Percentiles rank a stretch among this genome's conserved stretches.
Evolutionary conservation across 192 early-diverging fungal species (phyloP).

Genomic region (Lunasporangiospora selenospora): DNA sequence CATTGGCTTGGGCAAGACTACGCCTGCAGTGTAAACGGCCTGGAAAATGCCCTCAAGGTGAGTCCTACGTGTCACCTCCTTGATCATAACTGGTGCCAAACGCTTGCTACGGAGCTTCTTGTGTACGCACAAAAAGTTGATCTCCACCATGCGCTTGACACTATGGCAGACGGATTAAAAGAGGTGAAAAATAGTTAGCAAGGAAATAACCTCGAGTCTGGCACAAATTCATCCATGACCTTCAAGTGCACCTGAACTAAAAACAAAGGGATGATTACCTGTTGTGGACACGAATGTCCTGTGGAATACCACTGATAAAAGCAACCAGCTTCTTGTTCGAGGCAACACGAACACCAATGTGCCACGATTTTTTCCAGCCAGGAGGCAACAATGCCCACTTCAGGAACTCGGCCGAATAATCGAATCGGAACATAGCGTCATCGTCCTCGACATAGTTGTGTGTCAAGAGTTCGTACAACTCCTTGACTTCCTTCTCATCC

Average conservation of each 20-base stretch:
- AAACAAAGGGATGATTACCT: constrained; percentile 53
- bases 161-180: constrained; percentile 25
- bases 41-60: constrained; percentile 96
- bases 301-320: constrained; percentile 95
- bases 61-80: constrained; percentile 95
- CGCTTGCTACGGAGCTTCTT: constrained; percentile 96
- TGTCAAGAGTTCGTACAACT: constrained; percentile 89
- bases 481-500: constrained; percentile 78
- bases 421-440: constrained; percentile 96
- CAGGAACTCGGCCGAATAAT: constrained; percentile 92
- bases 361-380: constrained; percentile 89
- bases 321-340: constrained; percentile 86
- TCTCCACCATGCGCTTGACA: constrained; percentile 83
- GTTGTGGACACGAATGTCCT: constrained; percentile 74
- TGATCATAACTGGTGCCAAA: constrained; percentile 94
- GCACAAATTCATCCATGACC: background rate
- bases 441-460: constrained; percentile 98
- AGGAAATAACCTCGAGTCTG: background rate
- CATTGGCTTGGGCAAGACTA: constrained; percentile 89
- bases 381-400: constrained; percentile 97
- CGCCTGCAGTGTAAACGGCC: constrained; percentile 96
- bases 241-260: no score
- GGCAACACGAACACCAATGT: constrained; percentile 89
- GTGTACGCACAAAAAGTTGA: constrained; percentile 98
- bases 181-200: background rate